Evolutionary conservation across 148 eudicot species (phyloP), one percentile per base, ranked within the genome.

Genomic region (Cornus suecica): DNA sequence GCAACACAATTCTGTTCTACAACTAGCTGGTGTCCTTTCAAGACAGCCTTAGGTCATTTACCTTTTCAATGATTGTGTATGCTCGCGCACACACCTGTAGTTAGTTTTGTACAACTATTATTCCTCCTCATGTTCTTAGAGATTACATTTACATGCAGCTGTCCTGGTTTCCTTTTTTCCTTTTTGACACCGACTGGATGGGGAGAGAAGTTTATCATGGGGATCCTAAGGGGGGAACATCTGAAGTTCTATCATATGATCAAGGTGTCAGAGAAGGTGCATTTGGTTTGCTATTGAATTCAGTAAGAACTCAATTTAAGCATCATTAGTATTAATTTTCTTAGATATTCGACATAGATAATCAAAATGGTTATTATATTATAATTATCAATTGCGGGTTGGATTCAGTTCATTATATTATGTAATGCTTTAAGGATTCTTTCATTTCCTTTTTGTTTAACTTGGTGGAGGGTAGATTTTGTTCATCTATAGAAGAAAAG

Each of bases 201-300:
- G 99, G 99, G 74, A 92, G 94, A 87, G 99, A 94, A 79, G 97
- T 94, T 79, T 92, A 85, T 86, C 96, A 92, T 73, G 97, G 97
- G 61, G 78, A 88, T 76, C 99, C 96, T 37, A 84, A 82, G 34
- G 97, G 97, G 69, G 78, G 77, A 72, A 65, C 69, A 41, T 52
- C 86, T 71, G 85, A 92, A 86, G 75, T 88, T 65, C 81, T 74
- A 77, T 87, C 87, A 80, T 94, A 94, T 77, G 89, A 91, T 85
- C 87, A 87, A 80, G 99, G 99, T 85, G 97, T 94, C 83, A 85
- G 99, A 89, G 94, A 88, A 92, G 99, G 99, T 92, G 97, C 99
- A 84, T 89, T 94, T 78, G 99, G 97, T 87, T 89, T 94, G 92
- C 92, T 94, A 78, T 87, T 94, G 87, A 94, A 94, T 84, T 94